Base-by-base conservation (phyloP, 164 flowering plant genomes). In the Amborella trichopoda region DNA sequence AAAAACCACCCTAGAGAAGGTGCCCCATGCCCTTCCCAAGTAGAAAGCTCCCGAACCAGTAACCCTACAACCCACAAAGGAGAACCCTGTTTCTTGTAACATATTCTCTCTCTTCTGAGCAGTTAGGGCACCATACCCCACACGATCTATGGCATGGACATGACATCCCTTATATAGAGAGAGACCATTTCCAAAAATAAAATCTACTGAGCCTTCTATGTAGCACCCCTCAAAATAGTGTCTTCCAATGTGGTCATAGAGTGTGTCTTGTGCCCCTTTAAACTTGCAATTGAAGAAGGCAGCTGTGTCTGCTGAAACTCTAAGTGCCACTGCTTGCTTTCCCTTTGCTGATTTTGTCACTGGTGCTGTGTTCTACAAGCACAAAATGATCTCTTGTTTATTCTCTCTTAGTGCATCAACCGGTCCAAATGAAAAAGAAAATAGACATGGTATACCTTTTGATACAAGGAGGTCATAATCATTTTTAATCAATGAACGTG, bases 11-110 rank as follows among this genome's bases (percentile, higher is more conserved):
- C 81, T 73, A 11, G 84, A 75, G 47, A 69, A 78, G 36, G 65
- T 45, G 4, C 84, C 82, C 89, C 85, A 78, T 1, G 84, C 78
- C 63, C 89, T 60, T 0, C 84, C 84, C 50, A 78, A 48, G 68
- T 69, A 73, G 3, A 72, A 66, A 1, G 68, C 74, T 18, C 80
- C 81, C 2, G 79, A 73, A 20, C 89, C 89, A 0, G 80, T 73
- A 4, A 75, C 72, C 67, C 49, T 77, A 56, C 89, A 77, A 28
- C 66, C 52, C n/a, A 73, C 52, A 47, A 80, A 80, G 20, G 81
- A 75, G 62, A 75, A 80, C 21, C 88, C 83, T 5, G 88, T 73
- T 23, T 73, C 74, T 47, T 80, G 74, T 10, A 73, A 51, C 39
- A 71, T 40, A 53, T 63, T 68, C 2, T 59, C 66, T 51, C 78